Evolutionary conservation across 192 early-diverging fungal species (phyloP).

Genomic region (Jimgerdemannia flammicorona): DNA sequence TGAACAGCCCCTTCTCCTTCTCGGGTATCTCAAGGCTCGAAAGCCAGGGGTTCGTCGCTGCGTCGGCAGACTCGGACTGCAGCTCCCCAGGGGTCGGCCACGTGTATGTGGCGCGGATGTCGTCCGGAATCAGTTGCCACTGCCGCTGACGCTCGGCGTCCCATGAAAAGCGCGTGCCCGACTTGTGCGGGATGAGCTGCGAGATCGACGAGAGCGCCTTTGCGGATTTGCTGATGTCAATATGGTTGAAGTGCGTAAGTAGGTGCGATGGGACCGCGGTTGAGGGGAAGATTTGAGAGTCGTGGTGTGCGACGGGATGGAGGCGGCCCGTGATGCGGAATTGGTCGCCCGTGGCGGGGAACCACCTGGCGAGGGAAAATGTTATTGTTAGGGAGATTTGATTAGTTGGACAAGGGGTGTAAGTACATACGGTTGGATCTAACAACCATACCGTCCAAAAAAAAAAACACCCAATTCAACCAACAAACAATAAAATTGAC

Average conservation of each 20-base stretch:
- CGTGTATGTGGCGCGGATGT: constrained; percentile 23
- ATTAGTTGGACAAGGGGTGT: no score
- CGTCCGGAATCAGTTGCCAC: constrained; percentile 15
- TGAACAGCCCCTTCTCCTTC: constrained; percentile 11
- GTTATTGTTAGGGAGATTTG: not conserved
- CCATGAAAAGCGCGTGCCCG: constrained; percentile 13
- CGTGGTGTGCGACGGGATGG: constrained; percentile 6
- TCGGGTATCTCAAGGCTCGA: not conserved
- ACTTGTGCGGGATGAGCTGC: not conserved
- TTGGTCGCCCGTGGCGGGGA: constrained; percentile 30
- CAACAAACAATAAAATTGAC: not conserved
- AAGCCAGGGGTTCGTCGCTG: not conserved
- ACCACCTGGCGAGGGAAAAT: constrained; percentile 16
- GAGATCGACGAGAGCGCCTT: not conserved
- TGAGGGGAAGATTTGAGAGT: not conserved
- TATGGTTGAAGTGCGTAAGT: not conserved
- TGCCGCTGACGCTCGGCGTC: constrained; percentile 26
- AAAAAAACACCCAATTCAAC: not conserved
- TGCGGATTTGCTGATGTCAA: constrained; percentile 1
- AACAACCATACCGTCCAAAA: not conserved
- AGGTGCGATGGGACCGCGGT: not conserved
- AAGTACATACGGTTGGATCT: not conserved
- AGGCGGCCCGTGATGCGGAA: constrained; percentile 30
- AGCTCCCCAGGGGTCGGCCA: constrained; percentile 9
- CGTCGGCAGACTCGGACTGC: not conserved